Evolutionary conservation across 2,329 filamentous ascomycete genomes (phyloP).

Genomic region (Pyrenochaeta sp.): DNA sequence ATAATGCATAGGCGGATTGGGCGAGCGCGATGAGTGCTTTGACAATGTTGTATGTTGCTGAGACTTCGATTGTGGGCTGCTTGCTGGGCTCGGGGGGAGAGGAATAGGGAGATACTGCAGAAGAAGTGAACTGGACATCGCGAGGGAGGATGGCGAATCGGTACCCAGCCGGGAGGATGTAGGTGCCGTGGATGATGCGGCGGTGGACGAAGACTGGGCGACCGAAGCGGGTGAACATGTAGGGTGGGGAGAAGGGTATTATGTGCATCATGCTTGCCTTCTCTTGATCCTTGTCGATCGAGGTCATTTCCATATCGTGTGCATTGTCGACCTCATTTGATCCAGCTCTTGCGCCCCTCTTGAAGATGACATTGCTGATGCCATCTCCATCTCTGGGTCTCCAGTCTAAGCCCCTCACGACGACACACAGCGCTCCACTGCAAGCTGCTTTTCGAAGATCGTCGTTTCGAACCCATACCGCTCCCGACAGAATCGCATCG

Average conservation of each 20-base stretch:
- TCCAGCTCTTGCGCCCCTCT: not conserved
- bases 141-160: constrained; percentile 24
- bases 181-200: constrained; percentile 28
- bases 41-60: constrained; percentile 31
- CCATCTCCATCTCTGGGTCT: constrained; percentile 24
- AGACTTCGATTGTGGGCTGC: constrained; percentile 15
- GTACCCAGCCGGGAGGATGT: constrained; percentile 23
- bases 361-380: constrained; percentile 16
- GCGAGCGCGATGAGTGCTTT: constrained; percentile 36
- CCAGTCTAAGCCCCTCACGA: constrained; percentile 36
- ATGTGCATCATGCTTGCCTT: constrained; percentile 7
- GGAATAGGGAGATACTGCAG: not conserved
- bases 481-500: constrained; percentile 30
- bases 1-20: constrained; percentile 36
- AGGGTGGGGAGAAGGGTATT: constrained; percentile 19
- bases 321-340: not conserved
- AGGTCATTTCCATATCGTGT: not conserved
- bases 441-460: constrained; percentile 34
- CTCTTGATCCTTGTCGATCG: not conserved
- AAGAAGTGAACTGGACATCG: constrained; percentile 13
- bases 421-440: constrained; percentile 39
- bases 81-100: not conserved
- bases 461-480: constrained; percentile 16
- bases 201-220: constrained; percentile 20
- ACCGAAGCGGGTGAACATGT: constrained; percentile 24